These are phyloP conservation scores for Ulmus americana DNA, from an alignment of 331 rosid species.

Conservation along the genomic window DNA sequence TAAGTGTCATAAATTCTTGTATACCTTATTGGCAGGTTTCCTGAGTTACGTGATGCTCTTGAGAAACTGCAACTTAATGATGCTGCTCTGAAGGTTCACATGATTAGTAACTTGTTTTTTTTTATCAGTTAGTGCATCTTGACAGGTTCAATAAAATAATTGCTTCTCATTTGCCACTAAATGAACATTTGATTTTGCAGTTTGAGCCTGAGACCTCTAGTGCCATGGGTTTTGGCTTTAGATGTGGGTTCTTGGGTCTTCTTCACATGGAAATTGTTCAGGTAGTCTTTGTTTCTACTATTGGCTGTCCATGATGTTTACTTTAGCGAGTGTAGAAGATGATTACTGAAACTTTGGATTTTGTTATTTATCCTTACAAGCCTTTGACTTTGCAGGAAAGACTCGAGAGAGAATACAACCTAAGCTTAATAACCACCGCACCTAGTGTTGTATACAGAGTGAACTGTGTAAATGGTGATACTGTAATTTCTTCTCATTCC, in stretches of 20 bases:
- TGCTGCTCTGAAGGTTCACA: constrained; percentile 79
- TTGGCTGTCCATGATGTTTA: background rate
- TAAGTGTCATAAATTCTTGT: constrained; percentile 14
- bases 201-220: constrained; percentile 93
- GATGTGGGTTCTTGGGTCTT: constrained; percentile 94
- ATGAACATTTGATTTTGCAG: constrained; percentile 26
- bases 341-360: no score
- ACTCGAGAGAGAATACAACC: constrained; percentile 82
- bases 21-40: constrained; percentile 44
- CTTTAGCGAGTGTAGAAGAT: no score
- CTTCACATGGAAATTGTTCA: constrained; percentile 87
- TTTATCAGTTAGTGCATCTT: background rate
- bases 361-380: no score
- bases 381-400: constrained; percentile 49
- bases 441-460: constrained; percentile 86
- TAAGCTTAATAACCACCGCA: constrained; percentile 79
- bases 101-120: constrained; percentile 6
- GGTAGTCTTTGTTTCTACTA: constrained; percentile 1
- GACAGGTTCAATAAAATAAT: background rate
- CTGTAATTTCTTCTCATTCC: constrained; percentile 72
- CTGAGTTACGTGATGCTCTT: constrained; percentile 89
- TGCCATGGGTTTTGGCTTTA: constrained; percentile 98
- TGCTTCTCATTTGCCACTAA: background rate
- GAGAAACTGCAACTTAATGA: constrained; percentile 96
- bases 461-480: constrained; percentile 62